Evolutionary conservation across 352 stramenopile species (phyloP), one percentile per base, ranked within the genome.

Genomic region (Globisporangium polare): DNA sequence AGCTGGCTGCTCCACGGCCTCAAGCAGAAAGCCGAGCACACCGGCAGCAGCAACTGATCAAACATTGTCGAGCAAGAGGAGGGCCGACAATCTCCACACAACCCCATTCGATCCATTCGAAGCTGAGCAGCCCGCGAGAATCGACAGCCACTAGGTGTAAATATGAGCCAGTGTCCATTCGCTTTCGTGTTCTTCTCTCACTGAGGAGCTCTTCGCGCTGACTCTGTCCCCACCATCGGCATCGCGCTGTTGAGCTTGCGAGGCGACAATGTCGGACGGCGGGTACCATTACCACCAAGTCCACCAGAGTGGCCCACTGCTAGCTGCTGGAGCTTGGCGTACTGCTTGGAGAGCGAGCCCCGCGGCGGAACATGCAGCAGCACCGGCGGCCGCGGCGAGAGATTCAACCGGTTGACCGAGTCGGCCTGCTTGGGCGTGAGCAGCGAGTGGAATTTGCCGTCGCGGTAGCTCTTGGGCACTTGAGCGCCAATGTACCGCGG

Each of bases 381-480:
- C 6, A 55, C 41, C 24, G 69, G 69, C 1, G 66, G 61, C 12
- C 67, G 63, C 0, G 72, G 65, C 15, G 66, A 82, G 9, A 78
- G 45, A 49, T 84, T 66, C 0, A 88, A 61, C 4, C 78, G 70
- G 64, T 82, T 80, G 0, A 86, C 76, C 0, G 78, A 77, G 49
- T 83, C 68, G 13, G 68, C 68, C 53, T 89, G 80, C 9, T 69
- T 61, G 0, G 78, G 55, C 9, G 74, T 73, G 37, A 89, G 60
- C 2, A 89, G 45, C 13, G 78, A 68, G 12, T 74, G 65, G 65
- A 88, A 89, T 20, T 72, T 67, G 0, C 77, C 80, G 18, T 75
- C 66, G n/a, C 80, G 77, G 64, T 76, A 88, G 55, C 71, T 74
- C 55, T 86, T 88, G 5, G 80, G 80, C 7, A 88, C 78, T 18